A percentile compares a stretch with the other conserved stretches of the same genome.
Evolutionary conservation across 768 basidiomycete genomes (phyloP).

Genomic region (Mycena venus): DNA sequence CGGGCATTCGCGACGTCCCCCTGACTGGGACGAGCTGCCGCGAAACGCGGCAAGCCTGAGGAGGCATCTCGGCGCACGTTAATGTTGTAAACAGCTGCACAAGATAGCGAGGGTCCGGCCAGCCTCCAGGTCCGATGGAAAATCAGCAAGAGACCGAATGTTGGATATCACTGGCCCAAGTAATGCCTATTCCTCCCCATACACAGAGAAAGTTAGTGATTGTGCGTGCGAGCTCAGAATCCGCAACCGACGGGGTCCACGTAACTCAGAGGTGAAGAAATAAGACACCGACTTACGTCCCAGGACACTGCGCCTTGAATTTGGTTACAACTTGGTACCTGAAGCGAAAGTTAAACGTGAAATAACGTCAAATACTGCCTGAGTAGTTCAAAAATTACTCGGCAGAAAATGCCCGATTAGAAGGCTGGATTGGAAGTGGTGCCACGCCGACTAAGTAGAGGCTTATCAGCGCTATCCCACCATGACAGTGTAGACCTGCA

Average conservation of each 20-base stretch:
- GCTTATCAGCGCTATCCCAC: neutral
- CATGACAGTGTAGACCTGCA: neutral
- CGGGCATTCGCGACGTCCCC: neutral
- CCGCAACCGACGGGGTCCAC: constrained; percentile 21
- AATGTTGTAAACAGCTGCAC: neutral
- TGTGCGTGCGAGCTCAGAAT: neutral
- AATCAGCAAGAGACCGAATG: neutral
- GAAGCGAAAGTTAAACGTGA: constrained; percentile 7
- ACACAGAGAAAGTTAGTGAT: neutral
- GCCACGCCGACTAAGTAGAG: neutral
- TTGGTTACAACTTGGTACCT: neutral
- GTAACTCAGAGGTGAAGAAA: constrained; percentile 12
- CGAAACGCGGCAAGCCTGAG: constrained; percentile 4
- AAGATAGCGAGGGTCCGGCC: neutral
- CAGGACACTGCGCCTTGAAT: neutral
- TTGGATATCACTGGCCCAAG: neutral
- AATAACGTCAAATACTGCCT: constrained; percentile 6
- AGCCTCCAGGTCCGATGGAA: constrained; percentile 9
- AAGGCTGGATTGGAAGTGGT: neutral
- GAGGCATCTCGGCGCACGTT: neutral
- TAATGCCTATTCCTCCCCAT: neutral
- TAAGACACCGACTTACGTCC: constrained; percentile 18
- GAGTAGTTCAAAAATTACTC: neutral
- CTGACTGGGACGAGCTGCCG: constrained; percentile 5
- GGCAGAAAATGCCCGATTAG: neutral